Evolutionary conservation across 352 stramenopile genomes (phyloP).

Genomic region (Blastocystis sp.): DNA sequence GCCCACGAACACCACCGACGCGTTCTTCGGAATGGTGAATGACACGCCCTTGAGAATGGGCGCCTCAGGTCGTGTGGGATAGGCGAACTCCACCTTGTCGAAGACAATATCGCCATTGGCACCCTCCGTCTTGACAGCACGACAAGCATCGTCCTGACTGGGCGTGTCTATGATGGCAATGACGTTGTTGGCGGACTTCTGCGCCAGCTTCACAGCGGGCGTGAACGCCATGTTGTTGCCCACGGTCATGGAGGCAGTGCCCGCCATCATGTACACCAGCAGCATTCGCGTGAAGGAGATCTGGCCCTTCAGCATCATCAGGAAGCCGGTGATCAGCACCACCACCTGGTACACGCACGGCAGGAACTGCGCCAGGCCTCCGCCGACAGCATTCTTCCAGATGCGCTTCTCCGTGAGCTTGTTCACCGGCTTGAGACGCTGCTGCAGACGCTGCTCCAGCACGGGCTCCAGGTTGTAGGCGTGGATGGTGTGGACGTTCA

Average conservation of each 20-base stretch:
- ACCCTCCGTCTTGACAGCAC: conserved; percentile 31
- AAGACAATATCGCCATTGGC: neutral
- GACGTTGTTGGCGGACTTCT: conserved; percentile 45
- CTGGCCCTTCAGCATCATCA: neutral
- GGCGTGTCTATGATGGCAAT: neutral
- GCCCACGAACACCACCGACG: too few relatives aligned
- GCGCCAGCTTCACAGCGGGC: conserved; percentile 8
- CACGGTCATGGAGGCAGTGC: conserved; percentile 7
- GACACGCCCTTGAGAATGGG: too few relatives aligned
- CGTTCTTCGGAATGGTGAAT: too few relatives aligned
- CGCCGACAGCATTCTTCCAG: neutral
- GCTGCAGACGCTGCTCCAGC: neutral
- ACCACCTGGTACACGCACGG: conserved; percentile 16
- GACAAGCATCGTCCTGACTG: conserved; percentile 18
- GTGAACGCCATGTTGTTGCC: conserved; percentile 64
- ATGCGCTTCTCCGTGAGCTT: conserved; percentile 19
- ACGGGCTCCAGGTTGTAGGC: conserved; percentile 47
- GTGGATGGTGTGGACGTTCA: conserved; percentile 68
- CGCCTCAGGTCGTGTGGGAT: conserved; percentile 77
- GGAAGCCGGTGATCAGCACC: neutral
- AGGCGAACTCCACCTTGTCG: conserved; percentile 84
- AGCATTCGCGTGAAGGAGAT: conserved; percentile 37
- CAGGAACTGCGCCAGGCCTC: conserved; percentile 7
- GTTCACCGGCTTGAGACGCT: neutral
- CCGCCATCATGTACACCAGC: conserved; percentile 18